Evolutionary conservation across 2,329 filamentous ascomycete genomes (phyloP).

Genomic region (Aureobasidium sp.): DNA sequence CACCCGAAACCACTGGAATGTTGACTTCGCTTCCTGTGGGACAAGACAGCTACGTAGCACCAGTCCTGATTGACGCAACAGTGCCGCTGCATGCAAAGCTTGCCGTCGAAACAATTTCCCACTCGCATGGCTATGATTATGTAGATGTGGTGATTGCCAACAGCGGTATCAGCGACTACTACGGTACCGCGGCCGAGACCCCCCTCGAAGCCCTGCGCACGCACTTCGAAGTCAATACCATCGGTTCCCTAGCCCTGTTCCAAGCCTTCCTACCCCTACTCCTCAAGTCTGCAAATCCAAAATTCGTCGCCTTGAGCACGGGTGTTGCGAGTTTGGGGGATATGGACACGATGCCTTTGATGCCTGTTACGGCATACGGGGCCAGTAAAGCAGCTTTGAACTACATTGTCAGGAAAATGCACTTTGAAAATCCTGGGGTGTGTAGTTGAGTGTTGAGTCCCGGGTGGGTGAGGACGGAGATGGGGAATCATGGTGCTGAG

Average conservation of each 20-base stretch:
- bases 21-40: constrained; percentile 31
- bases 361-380: constrained; percentile 35
- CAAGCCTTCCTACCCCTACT: constrained; percentile 35
- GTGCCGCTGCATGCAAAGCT: constrained; percentile 27
- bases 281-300: constrained; percentile 25
- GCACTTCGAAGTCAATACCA: constrained; percentile 27
- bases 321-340: background rate
- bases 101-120: constrained; percentile 24
- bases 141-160: constrained; percentile 20
- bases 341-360: constrained; percentile 14
- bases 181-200: constrained; percentile 18
- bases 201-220: constrained; percentile 21
- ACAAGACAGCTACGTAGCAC: constrained; percentile 29
- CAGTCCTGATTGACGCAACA: constrained; percentile 36
- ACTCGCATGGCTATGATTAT: constrained; percentile 19
- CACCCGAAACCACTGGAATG: constrained; percentile 19
- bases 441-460: background rate
- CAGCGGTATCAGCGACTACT: constrained; percentile 15
- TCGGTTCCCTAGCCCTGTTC: constrained; percentile 36
- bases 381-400: constrained; percentile 36
- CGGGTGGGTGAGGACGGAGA: constrained; percentile 33
- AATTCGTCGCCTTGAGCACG: constrained; percentile 31
- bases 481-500: constrained; percentile 32
- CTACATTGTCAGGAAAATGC: constrained; percentile 29
- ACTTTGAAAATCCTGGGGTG: constrained; percentile 26